phyloP scores from a whole-genome alignment of 441 rosid genomes.

The Populus tomentosa region DNA sequence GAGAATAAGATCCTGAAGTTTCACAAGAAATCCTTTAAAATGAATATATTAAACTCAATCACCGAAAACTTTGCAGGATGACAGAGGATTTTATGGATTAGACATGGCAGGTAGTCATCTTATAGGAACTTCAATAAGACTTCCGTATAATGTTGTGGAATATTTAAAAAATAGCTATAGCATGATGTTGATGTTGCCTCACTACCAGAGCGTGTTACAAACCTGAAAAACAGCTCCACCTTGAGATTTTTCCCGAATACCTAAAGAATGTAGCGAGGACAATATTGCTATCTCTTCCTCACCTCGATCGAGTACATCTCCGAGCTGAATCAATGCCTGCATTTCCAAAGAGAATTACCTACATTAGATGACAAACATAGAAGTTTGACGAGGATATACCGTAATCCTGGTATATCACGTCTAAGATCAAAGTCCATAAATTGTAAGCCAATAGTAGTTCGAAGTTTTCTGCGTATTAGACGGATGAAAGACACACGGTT shows the following conservation, averaged over 20 bases:
- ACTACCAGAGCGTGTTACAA: constrained; percentile 6
- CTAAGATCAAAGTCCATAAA: not conserved
- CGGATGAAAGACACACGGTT: constrained; percentile 35
- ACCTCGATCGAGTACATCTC: constrained; percentile 89
- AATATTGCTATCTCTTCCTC: constrained; percentile 82
- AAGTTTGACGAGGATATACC: not conserved
- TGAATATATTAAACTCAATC: not conserved
- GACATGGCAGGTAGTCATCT: not conserved
- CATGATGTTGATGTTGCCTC: not conserved
- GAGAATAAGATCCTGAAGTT: not conserved
- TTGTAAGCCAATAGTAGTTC: not conserved
- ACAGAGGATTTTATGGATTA: not conserved
- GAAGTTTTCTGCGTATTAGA: not conserved
- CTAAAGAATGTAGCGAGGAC: constrained; percentile 64
- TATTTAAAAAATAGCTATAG: not conserved
- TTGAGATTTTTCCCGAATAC: constrained; percentile 66
- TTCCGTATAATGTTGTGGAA: not conserved
- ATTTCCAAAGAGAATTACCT: constrained; percentile 10
- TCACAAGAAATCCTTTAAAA: not conserved
- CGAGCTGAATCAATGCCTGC: constrained; percentile 79
- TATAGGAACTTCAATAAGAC: not conserved
- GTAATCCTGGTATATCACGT: not conserved
- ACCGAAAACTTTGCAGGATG: not conserved
- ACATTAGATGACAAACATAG: not conserved
- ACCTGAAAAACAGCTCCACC: constrained; percentile 98